Base-by-base conservation (phyloP, 2,329 filamentous ascomycete species). In the Periglandula ipomoeae region DNA sequence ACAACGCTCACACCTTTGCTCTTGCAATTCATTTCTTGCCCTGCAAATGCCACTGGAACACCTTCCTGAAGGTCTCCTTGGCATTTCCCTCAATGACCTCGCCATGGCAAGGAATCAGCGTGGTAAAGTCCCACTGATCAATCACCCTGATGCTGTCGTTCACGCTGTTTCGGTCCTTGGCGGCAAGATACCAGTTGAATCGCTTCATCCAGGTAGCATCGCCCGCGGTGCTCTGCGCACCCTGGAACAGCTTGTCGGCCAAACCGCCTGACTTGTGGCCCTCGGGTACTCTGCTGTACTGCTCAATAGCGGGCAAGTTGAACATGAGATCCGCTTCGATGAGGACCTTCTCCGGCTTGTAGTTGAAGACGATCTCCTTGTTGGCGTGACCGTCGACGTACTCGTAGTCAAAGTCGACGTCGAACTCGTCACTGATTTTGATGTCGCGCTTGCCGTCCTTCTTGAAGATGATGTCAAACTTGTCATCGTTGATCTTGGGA, bases 301-400 rank as follows among this genome's bases (percentile, higher is more conserved):
- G 93, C 70, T 98, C 93, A 0, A 71, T 80, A 0, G 89, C 81
- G 0, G 93, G 93, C 30, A 95, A 70, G 65, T 96, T 97, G 75
- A 97, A 97, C 55, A 97, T 63, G 38, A 97, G 68, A 65, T 98
- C 93, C 5, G 89, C 93, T 69, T 95, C 72, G 61, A 98, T 90
- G 40, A 98, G 69, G 0, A 89, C 85, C 49, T 74, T 72, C 11
- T 87, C 83, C 0, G 87, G 89, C 63, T 82, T 84, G 73, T 95
- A 89, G 61, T 84, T 71, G 68, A 97, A 89, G 23, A 93, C 89
- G 26, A 97, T 71, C 68, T 98, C 93, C 62, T 87, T 85, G 70
- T 94, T 96, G 26, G 74, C 70, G 66, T 97, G 80, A 3, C 79
- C 79, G 57, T 86, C 78, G 49, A 96, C 83, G 64, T 86, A 95